phyloP scores from a whole-genome alignment of 1,284 basidiomycete species.

The Naganishia cerealis region DNA sequence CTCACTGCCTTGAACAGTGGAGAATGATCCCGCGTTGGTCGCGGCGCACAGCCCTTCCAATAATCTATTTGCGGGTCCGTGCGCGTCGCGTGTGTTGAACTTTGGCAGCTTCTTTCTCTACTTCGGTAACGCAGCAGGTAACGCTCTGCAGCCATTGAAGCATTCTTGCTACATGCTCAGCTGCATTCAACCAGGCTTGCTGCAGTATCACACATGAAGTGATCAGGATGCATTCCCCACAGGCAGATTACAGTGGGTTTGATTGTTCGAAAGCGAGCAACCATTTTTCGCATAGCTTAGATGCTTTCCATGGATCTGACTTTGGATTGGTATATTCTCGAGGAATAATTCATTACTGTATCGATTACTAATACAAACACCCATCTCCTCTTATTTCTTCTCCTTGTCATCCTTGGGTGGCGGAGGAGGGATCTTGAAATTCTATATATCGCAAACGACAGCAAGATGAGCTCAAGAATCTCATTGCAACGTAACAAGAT shows the following conservation, averaged over 20 bases:
- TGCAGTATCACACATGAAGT: not conserved
- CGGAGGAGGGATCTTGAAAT: constrained; percentile 53
- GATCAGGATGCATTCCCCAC: not conserved
- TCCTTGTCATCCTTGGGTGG: constrained; percentile 52
- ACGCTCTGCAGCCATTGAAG: too few species aligned
- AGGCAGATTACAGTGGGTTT: not conserved
- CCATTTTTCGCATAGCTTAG: not conserved
- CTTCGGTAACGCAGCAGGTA: too few species aligned
- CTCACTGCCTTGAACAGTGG: not conserved
- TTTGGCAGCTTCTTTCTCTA: too few species aligned
- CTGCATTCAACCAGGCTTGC: not conserved
- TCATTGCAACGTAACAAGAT: not conserved
- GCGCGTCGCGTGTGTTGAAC: not conserved
- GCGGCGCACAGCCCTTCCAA: constrained; percentile 18
- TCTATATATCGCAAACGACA: constrained; percentile 33
- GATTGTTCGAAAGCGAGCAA: too few species aligned
- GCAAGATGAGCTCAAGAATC: constrained; percentile 2
- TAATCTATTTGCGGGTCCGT: constrained; percentile 15
- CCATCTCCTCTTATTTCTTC: constrained; percentile 24
- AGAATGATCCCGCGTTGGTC: not conserved
- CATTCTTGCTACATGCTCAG: too few species aligned
- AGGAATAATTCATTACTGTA: not conserved
- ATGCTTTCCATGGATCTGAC: not conserved
- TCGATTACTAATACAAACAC: constrained; percentile 9
- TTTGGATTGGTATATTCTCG: not conserved